phyloP scores from a whole-genome alignment of 2,329 filamentous ascomycete species.

The Cordyceps javanica region DNA sequence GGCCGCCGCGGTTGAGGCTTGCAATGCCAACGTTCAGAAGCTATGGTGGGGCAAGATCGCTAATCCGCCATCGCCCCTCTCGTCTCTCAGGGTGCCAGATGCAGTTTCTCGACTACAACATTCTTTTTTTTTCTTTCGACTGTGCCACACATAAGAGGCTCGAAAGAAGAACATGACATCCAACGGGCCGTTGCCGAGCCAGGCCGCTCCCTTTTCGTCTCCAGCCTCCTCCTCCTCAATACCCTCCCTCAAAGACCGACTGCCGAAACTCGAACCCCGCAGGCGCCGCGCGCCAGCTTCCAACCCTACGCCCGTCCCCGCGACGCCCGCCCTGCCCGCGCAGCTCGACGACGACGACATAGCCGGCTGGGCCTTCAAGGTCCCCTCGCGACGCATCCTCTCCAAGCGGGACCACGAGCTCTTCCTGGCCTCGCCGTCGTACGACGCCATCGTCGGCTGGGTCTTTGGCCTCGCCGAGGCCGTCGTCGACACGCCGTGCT shows the following conservation, averaged over 20 bases:
- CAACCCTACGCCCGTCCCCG: constrained; percentile 60
- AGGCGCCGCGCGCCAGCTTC: constrained; percentile 44
- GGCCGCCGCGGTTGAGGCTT: too few species aligned
- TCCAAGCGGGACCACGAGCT: constrained; percentile 72
- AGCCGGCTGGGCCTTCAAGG: constrained; percentile 53
- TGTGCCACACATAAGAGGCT: too few species aligned
- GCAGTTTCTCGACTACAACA: neutral
- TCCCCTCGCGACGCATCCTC: constrained; percentile 73
- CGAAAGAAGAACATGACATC: constrained; percentile 10
- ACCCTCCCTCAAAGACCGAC: constrained; percentile 41
- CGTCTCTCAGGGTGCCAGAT: constrained; percentile 1
- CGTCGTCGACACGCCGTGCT: constrained; percentile 64
- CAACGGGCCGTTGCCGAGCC: neutral
- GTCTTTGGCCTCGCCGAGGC: constrained; percentile 81
- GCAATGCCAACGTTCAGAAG: neutral
- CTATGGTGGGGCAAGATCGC: constrained; percentile 8
- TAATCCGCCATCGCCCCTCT: neutral
- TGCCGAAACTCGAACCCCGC: constrained; percentile 64
- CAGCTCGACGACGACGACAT: constrained; percentile 57
- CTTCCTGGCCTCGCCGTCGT: constrained; percentile 72
- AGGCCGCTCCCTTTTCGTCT: constrained; percentile 12
- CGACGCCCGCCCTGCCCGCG: constrained; percentile 66
- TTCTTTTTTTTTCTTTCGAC: too few species aligned
- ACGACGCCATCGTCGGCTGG: constrained; percentile 72
- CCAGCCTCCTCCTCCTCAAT: constrained; percentile 16